Conservation (phyloP, 352 stramenopile genomes). For the Globisporangium middletonii region DNA sequence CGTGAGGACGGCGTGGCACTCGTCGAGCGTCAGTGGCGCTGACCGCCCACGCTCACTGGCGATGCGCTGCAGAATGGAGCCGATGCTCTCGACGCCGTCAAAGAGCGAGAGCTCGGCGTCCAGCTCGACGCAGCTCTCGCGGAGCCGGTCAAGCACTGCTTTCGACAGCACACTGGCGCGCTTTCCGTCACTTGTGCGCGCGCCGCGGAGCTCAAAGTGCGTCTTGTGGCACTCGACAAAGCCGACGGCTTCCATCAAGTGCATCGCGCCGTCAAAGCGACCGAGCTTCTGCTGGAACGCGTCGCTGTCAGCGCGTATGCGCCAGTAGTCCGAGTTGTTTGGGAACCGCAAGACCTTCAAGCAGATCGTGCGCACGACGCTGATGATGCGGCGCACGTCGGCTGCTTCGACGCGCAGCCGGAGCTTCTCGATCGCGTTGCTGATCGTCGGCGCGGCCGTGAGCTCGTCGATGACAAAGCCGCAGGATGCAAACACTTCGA, state of each 20-base stretch:
- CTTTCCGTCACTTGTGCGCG: constrained; percentile 32
- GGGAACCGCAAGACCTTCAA: constrained; percentile 66
- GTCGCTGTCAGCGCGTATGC: constrained; percentile 41
- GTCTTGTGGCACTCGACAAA: constrained; percentile 51
- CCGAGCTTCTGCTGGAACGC: constrained; percentile 62
- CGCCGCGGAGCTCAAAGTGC: constrained; percentile 49
- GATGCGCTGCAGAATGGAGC: constrained; percentile 47
- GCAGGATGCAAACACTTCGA: constrained; percentile 54
- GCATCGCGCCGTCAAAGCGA: constrained; percentile 51
- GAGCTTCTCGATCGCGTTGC: constrained; percentile 52
- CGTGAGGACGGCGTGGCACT: constrained; percentile 33
- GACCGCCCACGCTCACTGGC: constrained; percentile 19
- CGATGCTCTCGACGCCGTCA: constrained; percentile 59
- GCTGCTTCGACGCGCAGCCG: constrained; percentile 36
- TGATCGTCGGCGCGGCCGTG: constrained; percentile 39
- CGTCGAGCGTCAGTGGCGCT: constrained; percentile 30
- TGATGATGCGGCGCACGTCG: constrained; percentile 50
- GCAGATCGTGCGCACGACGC: constrained; percentile 43
- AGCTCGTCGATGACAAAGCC: constrained; percentile 70
- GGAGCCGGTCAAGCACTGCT: constrained; percentile 27
- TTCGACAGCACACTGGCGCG: constrained; percentile 38
- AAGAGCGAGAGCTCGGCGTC: constrained; percentile 50
- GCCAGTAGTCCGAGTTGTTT: constrained; percentile 70
- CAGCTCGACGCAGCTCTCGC: constrained; percentile 45
- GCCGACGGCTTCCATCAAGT: constrained; percentile 44